These are phyloP conservation scores for Poronia punctata DNA, from an alignment of 495 filamentous ascomycete genomes.

Conservation along the genomic window DNA sequence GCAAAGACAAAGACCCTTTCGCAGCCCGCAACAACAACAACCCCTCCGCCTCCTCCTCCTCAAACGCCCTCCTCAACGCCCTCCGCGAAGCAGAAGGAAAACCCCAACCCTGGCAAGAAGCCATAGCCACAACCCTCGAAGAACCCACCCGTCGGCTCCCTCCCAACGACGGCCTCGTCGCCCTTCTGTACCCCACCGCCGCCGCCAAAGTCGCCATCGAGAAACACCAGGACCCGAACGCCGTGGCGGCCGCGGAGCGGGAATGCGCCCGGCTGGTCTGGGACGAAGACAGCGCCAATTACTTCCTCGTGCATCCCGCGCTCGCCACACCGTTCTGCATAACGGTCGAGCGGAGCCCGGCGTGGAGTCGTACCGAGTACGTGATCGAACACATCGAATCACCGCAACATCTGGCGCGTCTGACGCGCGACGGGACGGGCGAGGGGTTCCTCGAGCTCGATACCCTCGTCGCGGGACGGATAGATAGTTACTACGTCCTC, in stretches of 20 bases:
- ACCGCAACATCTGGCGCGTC: slow-evolving; percentile 42
- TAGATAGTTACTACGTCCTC: slow-evolving; percentile 63
- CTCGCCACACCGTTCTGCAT: slow-evolving; percentile 52
- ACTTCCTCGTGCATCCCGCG: slow-evolving; percentile 67
- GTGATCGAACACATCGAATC: slow-evolving; percentile 55
- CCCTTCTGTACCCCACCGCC: slow-evolving; percentile 62
- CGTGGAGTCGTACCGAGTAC: slow-evolving; percentile 51
- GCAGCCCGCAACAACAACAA: slow-evolving; percentile 12
- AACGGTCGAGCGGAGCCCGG: slow-evolving; percentile 43
- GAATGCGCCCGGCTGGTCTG: slow-evolving; percentile 68
- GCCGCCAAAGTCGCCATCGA: slow-evolving; percentile 67
- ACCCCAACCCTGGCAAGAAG: slow-evolving; percentile 41
- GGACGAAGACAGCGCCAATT: slow-evolving; percentile 53
- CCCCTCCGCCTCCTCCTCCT: no score
- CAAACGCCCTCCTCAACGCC: slow-evolving; percentile 30
- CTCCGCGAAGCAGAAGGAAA: slow-evolving; percentile 34
- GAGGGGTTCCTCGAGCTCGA: slow-evolving; percentile 47
- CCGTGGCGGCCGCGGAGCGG: slow-evolving; percentile 58
- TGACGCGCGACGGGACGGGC: slow-evolving; percentile 47
- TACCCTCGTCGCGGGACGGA: slow-evolving; percentile 40
- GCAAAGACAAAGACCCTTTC: slow-evolving; percentile 25
- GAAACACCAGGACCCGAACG: slow-evolving; percentile 51
- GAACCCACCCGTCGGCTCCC: slow-evolving; percentile 48
- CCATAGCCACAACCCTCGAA: slow-evolving; percentile 56
- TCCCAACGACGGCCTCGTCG: slow-evolving; percentile 63